Conservation (phyloP, 352 stramenopile species). For the Thalassiosira mediterranea region DNA sequence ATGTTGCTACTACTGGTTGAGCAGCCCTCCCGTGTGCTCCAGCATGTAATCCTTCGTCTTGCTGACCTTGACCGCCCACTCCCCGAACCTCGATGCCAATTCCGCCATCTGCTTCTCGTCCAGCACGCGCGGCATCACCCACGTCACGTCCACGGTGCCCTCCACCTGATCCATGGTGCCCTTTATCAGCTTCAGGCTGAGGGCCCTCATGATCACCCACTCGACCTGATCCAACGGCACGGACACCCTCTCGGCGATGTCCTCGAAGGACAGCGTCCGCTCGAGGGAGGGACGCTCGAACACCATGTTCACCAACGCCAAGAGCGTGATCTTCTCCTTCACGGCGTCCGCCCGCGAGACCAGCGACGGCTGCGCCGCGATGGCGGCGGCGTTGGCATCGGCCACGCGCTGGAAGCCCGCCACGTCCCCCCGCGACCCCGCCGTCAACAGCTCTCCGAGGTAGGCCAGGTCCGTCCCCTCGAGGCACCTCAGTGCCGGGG, state of each 20-base stretch:
- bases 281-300: conserved; percentile 94
- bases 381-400: conserved; percentile 60
- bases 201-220: conserved; percentile 97
- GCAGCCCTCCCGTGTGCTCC: conserved; percentile 55
- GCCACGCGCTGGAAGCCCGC: conserved; percentile 91
- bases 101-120: conserved; percentile 81
- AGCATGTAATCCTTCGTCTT: conserved; percentile 75
- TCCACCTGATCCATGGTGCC: conserved; percentile 90
- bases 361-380: conserved; percentile 89
- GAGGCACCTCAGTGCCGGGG: conserved; percentile 90
- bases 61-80: conserved; percentile 82
- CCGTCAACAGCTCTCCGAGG: conserved; percentile 92
- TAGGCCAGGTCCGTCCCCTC: conserved; percentile 91
- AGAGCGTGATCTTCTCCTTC: conserved; percentile 97
- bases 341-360: conserved; percentile 92
- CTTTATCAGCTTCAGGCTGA: conserved; percentile 95
- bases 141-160: conserved; percentile 92
- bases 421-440: conserved; percentile 95
- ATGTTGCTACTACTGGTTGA: conserved; percentile 56
- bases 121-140: conserved; percentile 92
- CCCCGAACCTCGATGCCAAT: conserved; percentile 78
- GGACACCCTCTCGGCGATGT: conserved; percentile 88
- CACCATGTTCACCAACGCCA: conserved; percentile 96
- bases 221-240: conserved; percentile 89
- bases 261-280: conserved; percentile 86